phyloP scores from a whole-genome alignment of 352 stramenopile genomes.

The Phytophthora melonis region DNA sequence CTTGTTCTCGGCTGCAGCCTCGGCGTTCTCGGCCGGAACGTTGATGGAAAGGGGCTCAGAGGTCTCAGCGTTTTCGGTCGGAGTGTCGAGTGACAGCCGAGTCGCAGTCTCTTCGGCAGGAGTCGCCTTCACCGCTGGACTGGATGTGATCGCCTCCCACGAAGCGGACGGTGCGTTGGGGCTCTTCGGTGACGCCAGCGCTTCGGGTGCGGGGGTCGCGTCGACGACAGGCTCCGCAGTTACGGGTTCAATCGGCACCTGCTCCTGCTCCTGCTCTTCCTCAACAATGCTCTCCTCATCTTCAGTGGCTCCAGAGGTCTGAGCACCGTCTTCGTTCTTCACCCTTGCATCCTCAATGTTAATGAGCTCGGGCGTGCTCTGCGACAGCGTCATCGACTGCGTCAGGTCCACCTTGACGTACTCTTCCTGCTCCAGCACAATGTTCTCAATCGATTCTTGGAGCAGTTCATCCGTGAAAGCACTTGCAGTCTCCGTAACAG shows the following conservation, averaged over 20 bases:
- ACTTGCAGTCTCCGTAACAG: constrained; percentile 45
- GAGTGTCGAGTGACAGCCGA: constrained; percentile 26
- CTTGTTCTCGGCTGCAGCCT: constrained; percentile 29
- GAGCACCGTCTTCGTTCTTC: constrained; percentile 26
- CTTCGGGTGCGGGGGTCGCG: not conserved
- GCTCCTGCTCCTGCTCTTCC: constrained; percentile 33
- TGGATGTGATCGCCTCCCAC: constrained; percentile 36
- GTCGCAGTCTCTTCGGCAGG: constrained; percentile 20
- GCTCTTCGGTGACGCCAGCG: constrained; percentile 31
- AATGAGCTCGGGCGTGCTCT: constrained; percentile 38
- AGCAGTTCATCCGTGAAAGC: constrained; percentile 58
- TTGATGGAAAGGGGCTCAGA: constrained; percentile 28
- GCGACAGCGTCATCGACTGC: constrained; percentile 45
- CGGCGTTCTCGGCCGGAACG: constrained; percentile 34
- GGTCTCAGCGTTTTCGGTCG: constrained; percentile 20
- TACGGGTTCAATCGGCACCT: constrained; percentile 8
- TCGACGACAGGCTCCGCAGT: constrained; percentile 17
- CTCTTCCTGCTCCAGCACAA: constrained; percentile 64
- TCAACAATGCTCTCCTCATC: constrained; percentile 35
- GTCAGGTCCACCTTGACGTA: constrained; percentile 80
- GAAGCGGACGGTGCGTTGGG: constrained; percentile 11
- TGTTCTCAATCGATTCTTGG: constrained; percentile 54
- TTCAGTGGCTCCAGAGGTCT: constrained; percentile 27
- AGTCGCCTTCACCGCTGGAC: constrained; percentile 21
- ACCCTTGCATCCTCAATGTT: constrained; percentile 36